Evolutionary conservation across 345 rosid genomes (phyloP).

Genomic region (Eucalyptus pumila): DNA sequence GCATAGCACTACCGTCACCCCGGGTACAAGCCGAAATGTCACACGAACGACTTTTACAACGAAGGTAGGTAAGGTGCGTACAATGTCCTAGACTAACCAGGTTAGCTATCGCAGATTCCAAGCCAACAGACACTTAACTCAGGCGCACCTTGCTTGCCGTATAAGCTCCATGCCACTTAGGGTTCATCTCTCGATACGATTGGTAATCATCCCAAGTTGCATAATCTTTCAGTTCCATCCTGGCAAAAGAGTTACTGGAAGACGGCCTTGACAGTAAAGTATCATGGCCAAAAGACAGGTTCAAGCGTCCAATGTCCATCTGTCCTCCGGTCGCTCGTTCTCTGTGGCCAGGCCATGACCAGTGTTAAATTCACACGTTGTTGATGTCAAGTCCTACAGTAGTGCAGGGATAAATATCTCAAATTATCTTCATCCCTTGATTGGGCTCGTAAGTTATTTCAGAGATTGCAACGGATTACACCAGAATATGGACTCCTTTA

Average conservation of each 20-base stretch:
- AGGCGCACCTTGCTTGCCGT: not conserved
- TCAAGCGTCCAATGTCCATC: not conserved
- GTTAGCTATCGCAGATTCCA: not conserved
- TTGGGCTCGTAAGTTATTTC: not conserved
- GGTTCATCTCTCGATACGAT: not conserved
- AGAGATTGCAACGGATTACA: not conserved
- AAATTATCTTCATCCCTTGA: not conserved
- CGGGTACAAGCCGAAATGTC: not conserved
- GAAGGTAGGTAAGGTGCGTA: not conserved
- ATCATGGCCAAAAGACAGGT: not conserved
- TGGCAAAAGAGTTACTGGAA: not conserved
- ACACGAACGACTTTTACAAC: not conserved
- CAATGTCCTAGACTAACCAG: not conserved
- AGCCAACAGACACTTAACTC: not conserved
- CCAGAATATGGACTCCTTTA: not conserved
- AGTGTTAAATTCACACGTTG: not conserved
- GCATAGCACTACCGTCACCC: not conserved
- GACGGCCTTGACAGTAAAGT: not conserved
- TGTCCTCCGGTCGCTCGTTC: not conserved
- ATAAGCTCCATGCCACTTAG: not conserved
- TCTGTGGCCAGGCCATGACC: not conserved
- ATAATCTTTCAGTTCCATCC: not conserved
- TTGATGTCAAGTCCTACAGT: not conserved
- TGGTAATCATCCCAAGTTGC: not conserved
- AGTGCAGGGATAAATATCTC: not conserved